Evolutionary conservation across 2,329 filamentous ascomycete genomes (phyloP).

Genomic region (Coniochaeta ligniaria): DNA sequence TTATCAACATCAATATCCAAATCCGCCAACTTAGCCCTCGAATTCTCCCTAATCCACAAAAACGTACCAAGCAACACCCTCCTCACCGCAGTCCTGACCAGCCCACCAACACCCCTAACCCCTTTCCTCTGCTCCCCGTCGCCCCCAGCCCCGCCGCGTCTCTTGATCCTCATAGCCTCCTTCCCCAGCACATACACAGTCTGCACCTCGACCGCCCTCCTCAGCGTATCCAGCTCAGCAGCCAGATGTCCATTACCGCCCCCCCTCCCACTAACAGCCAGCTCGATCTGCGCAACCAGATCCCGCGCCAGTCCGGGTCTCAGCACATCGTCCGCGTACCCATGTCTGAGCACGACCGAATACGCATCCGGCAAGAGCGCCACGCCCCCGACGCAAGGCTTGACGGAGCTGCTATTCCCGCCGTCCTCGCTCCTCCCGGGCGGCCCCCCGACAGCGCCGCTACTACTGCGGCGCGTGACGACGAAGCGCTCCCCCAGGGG

Average conservation of each 20-base stretch:
- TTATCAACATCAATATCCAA: constrained; percentile 51
- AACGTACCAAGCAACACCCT: constrained; percentile 45
- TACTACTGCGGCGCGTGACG: constrained; percentile 31
- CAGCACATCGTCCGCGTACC: constrained; percentile 66
- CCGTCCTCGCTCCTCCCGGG: background rate
- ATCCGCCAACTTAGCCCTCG: constrained; percentile 58
- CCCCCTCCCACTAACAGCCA: constrained; percentile 28
- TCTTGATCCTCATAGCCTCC: constrained; percentile 46
- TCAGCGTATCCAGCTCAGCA: constrained; percentile 34
- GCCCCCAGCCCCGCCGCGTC: background rate
- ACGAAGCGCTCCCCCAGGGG: constrained; percentile 38
- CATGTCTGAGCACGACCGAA: constrained; percentile 61
- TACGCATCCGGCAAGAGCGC: constrained; percentile 52
- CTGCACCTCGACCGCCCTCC: constrained; percentile 36
- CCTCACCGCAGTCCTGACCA: constrained; percentile 25
- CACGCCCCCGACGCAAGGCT: background rate
- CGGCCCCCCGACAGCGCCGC: no score
- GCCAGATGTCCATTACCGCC: constrained; percentile 8
- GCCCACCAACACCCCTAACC: constrained; percentile 16
- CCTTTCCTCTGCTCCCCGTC: constrained; percentile 9
- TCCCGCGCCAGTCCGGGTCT: constrained; percentile 51
- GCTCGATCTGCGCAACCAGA: constrained; percentile 53
- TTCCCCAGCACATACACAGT: constrained; percentile 54
- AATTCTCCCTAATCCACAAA: constrained; percentile 60
- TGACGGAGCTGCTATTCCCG: constrained; percentile 5